Evolutionary conservation across 768 basidiomycete genomes (phyloP).

Genomic region (Mycena crocata): DNA sequence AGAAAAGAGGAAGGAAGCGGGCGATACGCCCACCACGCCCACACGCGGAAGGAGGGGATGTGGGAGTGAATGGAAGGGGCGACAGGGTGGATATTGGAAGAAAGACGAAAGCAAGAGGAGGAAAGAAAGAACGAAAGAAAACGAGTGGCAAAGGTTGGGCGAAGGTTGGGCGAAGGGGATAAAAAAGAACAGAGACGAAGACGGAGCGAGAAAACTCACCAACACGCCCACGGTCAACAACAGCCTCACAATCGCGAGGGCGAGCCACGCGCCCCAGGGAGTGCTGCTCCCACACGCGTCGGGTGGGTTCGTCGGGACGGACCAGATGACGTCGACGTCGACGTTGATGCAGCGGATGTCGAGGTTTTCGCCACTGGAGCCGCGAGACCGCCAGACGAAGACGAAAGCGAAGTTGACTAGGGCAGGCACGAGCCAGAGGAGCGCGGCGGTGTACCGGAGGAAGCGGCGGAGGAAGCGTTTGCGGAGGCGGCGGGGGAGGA

Average conservation of each 20-base stretch:
- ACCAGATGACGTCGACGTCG: constrained; percentile 79
- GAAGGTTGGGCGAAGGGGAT: background rate
- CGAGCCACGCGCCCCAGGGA: too few relatives aligned
- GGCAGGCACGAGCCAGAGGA: constrained; percentile 64
- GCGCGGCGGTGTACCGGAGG: constrained; percentile 56
- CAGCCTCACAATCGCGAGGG: background rate
- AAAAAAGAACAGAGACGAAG: background rate
- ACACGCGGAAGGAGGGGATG: too few relatives aligned
- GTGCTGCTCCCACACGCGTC: background rate
- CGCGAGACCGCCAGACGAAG: constrained; percentile 61
- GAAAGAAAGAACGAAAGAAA: constrained; percentile 54
- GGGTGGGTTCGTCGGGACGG: too few relatives aligned
- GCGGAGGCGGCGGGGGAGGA: constrained; percentile 46
- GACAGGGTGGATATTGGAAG: too few relatives aligned
- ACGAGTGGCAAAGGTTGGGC: constrained; percentile 35
- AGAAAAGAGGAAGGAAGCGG: too few relatives aligned
- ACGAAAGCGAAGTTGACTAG: constrained; percentile 67
- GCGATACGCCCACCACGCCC: too few relatives aligned
- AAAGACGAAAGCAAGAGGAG: constrained; percentile 66
- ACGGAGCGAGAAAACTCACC: background rate
- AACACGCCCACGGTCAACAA: background rate
- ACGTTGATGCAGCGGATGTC: constrained; percentile 65
- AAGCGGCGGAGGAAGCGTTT: constrained; percentile 43
- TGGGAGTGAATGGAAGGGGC: too few relatives aligned
- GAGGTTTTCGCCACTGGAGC: constrained; percentile 50